Conservation (phyloP, 2,329 filamentous ascomycete genomes). For the Cladorrhinum sp. region DNA sequence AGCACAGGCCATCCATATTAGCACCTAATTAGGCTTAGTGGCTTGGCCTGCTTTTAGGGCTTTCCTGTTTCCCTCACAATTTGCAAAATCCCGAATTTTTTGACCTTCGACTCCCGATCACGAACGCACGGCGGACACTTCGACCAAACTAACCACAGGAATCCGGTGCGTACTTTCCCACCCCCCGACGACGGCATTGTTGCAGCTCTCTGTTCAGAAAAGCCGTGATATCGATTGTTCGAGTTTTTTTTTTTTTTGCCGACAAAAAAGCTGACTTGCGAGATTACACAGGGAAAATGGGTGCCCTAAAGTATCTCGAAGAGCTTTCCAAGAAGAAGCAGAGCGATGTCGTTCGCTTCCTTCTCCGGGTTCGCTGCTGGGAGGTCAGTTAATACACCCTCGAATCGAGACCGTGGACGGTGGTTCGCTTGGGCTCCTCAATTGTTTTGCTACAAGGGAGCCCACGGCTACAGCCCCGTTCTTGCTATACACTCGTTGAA, state of each 20-base stretch:
- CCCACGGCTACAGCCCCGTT: conserved; percentile 35
- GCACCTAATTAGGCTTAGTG: conserved; percentile 14
- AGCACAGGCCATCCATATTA: conserved; percentile 17
- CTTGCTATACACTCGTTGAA: conserved; percentile 99
- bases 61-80: conserved; percentile 28
- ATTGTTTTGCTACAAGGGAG: conserved; percentile 10
- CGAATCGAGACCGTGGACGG: conserved; percentile 30
- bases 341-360: conserved; percentile 99
- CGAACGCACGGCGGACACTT: conserved; percentile 22
- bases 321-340: conserved; percentile 99
- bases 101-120: conserved; percentile 19
- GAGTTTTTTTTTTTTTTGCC: conserved; percentile 15
- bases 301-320: conserved; percentile 99
- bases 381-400: conserved; percentile 71
- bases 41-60: conserved; percentile 25
- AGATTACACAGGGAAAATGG: conserved; percentile 64
- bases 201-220: conserved; percentile 6
- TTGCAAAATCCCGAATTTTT: conserved; percentile 25
- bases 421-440: conserved; percentile 19
- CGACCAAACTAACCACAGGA: conserved; percentile 29
- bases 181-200: conserved; percentile 10
- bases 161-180: conserved; percentile 24
- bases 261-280: conserved; percentile 21
- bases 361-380: conserved; percentile 99
- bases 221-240: conserved; percentile 6